These are phyloP conservation scores for Trichoderma erinaceum DNA, from an alignment of 495 filamentous ascomycete species.

Conservation along the genomic window DNA sequence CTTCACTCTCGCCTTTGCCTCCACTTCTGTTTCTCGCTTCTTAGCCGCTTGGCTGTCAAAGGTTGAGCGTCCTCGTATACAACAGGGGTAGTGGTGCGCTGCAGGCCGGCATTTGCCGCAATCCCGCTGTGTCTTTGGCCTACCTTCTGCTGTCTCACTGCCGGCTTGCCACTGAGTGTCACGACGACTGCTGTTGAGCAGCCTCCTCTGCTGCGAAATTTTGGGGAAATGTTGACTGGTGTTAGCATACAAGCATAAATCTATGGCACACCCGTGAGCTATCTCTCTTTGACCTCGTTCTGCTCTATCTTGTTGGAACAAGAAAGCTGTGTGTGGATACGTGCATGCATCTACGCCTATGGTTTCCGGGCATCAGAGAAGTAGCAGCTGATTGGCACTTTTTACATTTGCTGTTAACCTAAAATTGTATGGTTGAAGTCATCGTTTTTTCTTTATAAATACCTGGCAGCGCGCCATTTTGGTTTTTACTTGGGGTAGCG, in stretches of 20 bases:
- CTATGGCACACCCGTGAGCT: background rate
- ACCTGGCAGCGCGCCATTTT: no score
- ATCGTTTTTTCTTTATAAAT: no score
- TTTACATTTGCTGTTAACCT: background rate
- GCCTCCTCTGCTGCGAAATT: background rate
- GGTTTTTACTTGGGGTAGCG: background rate
- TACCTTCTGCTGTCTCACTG: background rate
- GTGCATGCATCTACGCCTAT: background rate
- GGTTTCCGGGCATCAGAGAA: background rate
- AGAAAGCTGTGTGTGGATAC: background rate
- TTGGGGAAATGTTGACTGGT: background rate
- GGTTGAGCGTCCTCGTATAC: no score
- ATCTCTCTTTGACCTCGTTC: background rate
- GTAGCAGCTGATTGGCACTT: background rate
- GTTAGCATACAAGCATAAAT: background rate
- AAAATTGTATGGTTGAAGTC: background rate
- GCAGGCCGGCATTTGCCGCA: no score
- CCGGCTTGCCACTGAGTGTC: background rate
- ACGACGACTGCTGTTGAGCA: background rate
- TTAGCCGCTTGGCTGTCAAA: background rate
- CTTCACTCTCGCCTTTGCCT: background rate
- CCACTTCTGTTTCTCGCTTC: background rate
- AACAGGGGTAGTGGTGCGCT: no score
- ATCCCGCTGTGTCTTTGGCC: background rate
- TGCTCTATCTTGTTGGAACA: background rate